phyloP scores from a whole-genome alignment of 805 yeast genomes.

The Candida sithepensis region DNA sequence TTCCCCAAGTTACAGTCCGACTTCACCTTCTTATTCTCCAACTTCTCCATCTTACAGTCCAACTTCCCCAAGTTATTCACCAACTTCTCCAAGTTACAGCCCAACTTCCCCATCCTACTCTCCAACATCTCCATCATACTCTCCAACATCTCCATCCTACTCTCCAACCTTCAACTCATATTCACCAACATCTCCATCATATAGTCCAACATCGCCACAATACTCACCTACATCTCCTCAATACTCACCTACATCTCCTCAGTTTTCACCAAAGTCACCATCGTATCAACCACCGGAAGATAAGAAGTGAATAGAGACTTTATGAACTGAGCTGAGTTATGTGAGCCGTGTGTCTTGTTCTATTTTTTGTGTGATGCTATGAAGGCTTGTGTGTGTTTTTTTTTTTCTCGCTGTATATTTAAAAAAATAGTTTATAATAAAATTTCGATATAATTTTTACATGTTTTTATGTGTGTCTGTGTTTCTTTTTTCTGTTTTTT shows the following conservation, averaged over 20 bases:
- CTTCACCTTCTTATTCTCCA: conserved; percentile 71
- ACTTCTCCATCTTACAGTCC: conserved; percentile 62
- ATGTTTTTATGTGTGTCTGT: neutral
- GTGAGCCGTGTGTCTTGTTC: no score
- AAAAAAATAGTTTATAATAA: conserved; percentile 7
- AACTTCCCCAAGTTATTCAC: conserved; percentile 69
- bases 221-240: conserved; percentile 79
- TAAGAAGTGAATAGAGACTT: conserved; percentile 13
- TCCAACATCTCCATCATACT: conserved; percentile 76
- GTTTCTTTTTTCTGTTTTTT: neutral
- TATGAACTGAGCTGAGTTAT: no score
- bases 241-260: conserved; percentile 73
- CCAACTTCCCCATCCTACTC: conserved; percentile 73
- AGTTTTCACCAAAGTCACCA: conserved; percentile 77
- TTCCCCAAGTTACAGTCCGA: conserved; percentile 68
- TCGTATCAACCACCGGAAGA: conserved; percentile 59
- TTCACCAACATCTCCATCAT: conserved; percentile 69
- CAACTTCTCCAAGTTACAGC: conserved; percentile 66
- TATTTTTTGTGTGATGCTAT: neutral
- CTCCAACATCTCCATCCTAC: conserved; percentile 69
- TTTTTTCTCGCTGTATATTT: conserved; percentile 15
- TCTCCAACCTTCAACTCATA: conserved; percentile 70
- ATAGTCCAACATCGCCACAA: conserved; percentile 75
- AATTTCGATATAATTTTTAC: neutral
- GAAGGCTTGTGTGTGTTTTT: neutral